Base-by-base conservation (phyloP, 139 green algal species). In the Chlorella sp. region DNA sequence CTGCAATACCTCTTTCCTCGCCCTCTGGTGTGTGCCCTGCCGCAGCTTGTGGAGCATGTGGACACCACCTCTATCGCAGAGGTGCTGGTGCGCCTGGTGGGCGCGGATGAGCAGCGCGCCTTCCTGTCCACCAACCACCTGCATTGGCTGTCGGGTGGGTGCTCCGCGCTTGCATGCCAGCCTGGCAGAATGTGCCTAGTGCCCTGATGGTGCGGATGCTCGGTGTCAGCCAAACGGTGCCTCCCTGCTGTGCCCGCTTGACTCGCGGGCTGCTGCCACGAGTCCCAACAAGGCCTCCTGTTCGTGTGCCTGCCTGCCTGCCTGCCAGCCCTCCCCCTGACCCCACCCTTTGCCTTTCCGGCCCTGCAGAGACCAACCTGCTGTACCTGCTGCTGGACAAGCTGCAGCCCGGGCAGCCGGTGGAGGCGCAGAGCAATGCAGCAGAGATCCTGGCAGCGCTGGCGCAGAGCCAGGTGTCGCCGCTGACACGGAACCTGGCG, bases 391-490 rank as follows among this genome's bases (percentile, higher is more conserved):
- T 99, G 75, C 91, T 98, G 21, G 92, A 93, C 34, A 86, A 90
- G 34, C 91, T 98, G 77, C 83, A 91, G 37, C 61, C 85, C 22
- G 88, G 92, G 32, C 68, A 89, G 68, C 90, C 91, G 18, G 60
- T 91, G 0, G 94, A 96, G 73, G 76, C 82, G 21, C 95, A 97
- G 83, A 87, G 93, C 75, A 98, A 99, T 79, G 95, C 94, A 26
- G 96, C 96, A 0, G 96, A 98, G 85, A 96, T 99, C 81, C 92
- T 99, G 57, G 94, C 95, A 19, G 94, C 96, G 16, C 95, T 98
- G 30, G 96, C 96, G 4, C 94, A 96, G 83, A 94, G 94, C 0
- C 94, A 96, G 88, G 91, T 92, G 3, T 97, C 94, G 12, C 94
- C 95, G 0, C 93, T 99, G 24, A 95, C 95, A 3, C 79, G 82